phyloP scores from a whole-genome alignment of 2,329 filamentous ascomycete species.

The Dothistroma septosporum region DNA sequence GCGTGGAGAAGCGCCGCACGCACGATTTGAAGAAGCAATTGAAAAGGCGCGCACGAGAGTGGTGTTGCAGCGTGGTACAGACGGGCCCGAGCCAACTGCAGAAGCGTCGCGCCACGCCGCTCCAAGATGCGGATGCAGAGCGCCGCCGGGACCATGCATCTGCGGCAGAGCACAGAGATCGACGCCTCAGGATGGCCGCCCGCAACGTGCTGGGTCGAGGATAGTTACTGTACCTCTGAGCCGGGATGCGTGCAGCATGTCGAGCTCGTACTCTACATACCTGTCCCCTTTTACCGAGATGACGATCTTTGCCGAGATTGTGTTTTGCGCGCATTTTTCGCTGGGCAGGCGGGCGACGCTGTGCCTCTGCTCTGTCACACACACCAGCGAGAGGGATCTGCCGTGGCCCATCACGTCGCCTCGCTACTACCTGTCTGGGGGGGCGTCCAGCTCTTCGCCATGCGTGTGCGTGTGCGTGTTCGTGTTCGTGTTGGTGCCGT shows the following conservation, averaged over 20 bases:
- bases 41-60: constrained; percentile 1
- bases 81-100: constrained; percentile 8
- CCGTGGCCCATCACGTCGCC: background rate
- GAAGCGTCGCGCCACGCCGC: constrained; percentile 6
- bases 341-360: background rate
- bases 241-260: constrained; percentile 9
- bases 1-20: background rate
- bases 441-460: background rate
- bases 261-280: constrained; percentile 11
- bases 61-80: constrained; percentile 7
- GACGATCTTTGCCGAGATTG: constrained; percentile 18
- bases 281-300: constrained; percentile 6
- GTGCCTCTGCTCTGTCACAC: background rate
- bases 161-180: constrained; percentile 13
- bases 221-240: too few species aligned
- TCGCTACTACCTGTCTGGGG: background rate
- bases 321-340: background rate
- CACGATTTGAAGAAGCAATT: background rate
- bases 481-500: background rate
- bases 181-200: constrained; percentile 3
- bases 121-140: constrained; percentile 9
- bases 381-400: background rate
- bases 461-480: too few species aligned
- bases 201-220: constrained; percentile 16
- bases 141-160: constrained; percentile 9